phyloP scores from a whole-genome alignment of 257 asterid genomes.

The Penstemon eatonii region DNA sequence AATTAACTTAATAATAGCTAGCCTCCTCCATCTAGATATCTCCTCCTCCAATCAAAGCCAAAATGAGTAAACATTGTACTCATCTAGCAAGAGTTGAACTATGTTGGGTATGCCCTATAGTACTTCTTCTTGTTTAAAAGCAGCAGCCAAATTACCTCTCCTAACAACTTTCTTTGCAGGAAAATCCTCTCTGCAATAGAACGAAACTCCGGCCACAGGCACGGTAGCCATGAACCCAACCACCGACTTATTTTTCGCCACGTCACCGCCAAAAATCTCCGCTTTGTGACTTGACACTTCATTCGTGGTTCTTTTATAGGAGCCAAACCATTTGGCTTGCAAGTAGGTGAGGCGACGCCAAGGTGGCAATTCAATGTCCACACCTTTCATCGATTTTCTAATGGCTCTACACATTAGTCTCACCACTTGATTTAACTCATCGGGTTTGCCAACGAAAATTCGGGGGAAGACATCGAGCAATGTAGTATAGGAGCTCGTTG shows the following conservation, averaged over 20 bases:
- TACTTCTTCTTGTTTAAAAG: slow-evolving; percentile 25
- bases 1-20: too few relatives aligned
- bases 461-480: slow-evolving; percentile 42
- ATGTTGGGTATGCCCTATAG: neutral
- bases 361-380: slow-evolving; percentile 55
- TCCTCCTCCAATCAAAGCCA: neutral
- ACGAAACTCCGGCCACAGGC: slow-evolving; percentile 27
- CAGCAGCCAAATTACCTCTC: slow-evolving; percentile 51
- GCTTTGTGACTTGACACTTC: slow-evolving; percentile 23
- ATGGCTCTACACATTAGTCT: slow-evolving; percentile 56
- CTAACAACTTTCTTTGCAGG: slow-evolving; percentile 24
- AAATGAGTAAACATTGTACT: neutral
- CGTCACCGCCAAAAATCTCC: neutral
- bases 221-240: slow-evolving; percentile 39
- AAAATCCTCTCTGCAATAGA: slow-evolving; percentile 39
- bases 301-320: slow-evolving; percentile 50
- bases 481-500: slow-evolving; percentile 41
- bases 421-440: slow-evolving; percentile 49
- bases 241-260: slow-evolving; percentile 25
- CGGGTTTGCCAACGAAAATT: slow-evolving; percentile 42
- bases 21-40: neutral
- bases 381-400: slow-evolving; percentile 52
- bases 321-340: slow-evolving; percentile 69
- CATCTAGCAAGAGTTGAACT: too few relatives aligned
- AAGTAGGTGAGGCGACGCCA: slow-evolving; percentile 64